These are phyloP conservation scores for Davidsoniella eucalypti DNA, from an alignment of 2,329 filamentous ascomycete genomes.

Conservation along the genomic window DNA sequence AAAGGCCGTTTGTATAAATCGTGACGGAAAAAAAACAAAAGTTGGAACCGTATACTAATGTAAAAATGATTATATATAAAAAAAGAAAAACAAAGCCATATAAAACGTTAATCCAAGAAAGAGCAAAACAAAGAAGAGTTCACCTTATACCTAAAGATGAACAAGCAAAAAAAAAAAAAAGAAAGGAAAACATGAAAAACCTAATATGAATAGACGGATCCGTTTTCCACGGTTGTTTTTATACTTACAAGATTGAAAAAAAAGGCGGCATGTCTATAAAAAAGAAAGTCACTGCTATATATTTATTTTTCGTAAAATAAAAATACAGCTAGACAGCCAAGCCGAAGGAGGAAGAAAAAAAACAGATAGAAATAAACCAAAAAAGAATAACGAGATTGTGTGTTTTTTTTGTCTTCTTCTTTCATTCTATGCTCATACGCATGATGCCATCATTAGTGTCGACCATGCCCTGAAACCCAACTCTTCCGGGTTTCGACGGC, in stretches of 20 bases:
- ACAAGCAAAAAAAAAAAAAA: constrained; percentile 9
- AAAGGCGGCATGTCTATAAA: too few species aligned
- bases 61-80: neutral
- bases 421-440: constrained; percentile 86
- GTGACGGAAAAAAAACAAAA: too few species aligned
- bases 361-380: neutral
- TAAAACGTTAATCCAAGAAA: neutral
- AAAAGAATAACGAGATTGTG: constrained; percentile 3
- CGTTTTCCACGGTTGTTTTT: too few species aligned
- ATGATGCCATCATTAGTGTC: constrained; percentile 92
- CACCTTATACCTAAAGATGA: neutral
- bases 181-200: neutral
- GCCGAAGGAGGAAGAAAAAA: constrained; percentile 10
- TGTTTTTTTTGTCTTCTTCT: constrained; percentile 14
- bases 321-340: too few species aligned
- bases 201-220: neutral
- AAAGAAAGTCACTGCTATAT: too few species aligned
- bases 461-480: constrained; percentile 83
- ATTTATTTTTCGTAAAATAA: too few species aligned
- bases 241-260: too few species aligned
- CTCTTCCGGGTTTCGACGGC: constrained; percentile 40
- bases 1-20: too few species aligned
- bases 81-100: neutral
- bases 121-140: neutral
- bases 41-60: too few species aligned